phyloP scores from a whole-genome alignment of 225 moss, liverwort and hornwort species.

The Thuidium tamariscinum region DNA sequence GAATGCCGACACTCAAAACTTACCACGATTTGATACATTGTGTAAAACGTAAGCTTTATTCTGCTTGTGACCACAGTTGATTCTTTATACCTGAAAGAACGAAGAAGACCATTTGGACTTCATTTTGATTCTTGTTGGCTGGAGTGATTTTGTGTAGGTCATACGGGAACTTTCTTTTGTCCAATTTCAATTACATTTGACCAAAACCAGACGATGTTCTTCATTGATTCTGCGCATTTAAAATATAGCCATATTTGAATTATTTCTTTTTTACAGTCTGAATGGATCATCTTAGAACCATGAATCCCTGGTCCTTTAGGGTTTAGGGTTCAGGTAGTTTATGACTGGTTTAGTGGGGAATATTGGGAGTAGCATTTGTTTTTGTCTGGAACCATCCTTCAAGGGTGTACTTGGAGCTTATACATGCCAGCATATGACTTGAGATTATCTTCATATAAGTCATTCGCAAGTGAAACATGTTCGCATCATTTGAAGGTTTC shows the following conservation, averaged over 20 bases:
- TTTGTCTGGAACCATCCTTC: background rate
- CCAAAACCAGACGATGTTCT: background rate
- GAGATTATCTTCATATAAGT: background rate
- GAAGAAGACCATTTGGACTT: background rate
- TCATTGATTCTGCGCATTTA: background rate
- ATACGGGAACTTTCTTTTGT: background rate
- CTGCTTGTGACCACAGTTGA: background rate
- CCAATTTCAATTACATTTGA: background rate
- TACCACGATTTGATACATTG: conserved; percentile 37
- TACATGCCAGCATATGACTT: background rate
- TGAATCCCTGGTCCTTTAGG: background rate
- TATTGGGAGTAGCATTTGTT: background rate
- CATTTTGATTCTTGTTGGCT: background rate
- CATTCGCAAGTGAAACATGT: background rate
- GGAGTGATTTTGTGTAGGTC: background rate
- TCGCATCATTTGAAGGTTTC: background rate
- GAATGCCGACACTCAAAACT: conserved; percentile 3
- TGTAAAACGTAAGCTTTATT: conserved; percentile 28
- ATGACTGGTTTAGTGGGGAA: background rate
- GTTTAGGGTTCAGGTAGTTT: background rate
- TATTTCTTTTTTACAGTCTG: no score
- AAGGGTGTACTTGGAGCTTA: background rate
- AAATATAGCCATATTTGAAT: background rate
- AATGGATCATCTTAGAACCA: background rate
- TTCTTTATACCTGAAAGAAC: background rate